Evolutionary conservation across 2,329 filamentous ascomycete genomes (phyloP).

Genomic region (Aspergillus thermomutatus): DNA sequence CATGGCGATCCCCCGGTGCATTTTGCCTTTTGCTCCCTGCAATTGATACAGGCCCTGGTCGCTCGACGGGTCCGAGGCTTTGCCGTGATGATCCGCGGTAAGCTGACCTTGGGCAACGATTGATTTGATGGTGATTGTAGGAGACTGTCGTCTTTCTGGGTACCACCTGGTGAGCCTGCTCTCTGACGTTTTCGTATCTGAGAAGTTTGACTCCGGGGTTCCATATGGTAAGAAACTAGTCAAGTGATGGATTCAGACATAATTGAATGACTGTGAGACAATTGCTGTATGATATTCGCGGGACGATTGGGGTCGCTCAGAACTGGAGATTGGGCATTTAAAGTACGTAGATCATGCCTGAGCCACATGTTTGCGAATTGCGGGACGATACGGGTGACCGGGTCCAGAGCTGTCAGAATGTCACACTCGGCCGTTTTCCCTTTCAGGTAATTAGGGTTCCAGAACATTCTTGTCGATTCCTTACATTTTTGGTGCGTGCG

Average conservation of each 20-base stretch:
- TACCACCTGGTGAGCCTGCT: neutral
- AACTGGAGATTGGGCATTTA: neutral
- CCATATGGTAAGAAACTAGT: neutral
- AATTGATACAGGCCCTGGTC: neutral
- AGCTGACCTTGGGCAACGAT: neutral
- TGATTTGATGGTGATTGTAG: neutral
- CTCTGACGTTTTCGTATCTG: neutral
- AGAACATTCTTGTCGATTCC: neutral
- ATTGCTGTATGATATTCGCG: neutral
- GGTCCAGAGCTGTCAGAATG: neutral
- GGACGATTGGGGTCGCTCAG: neutral
- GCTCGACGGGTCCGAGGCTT: neutral
- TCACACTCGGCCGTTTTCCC: neutral
- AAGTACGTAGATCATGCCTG: neutral
- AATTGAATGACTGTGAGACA: neutral
- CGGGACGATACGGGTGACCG: no score
- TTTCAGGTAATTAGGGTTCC: neutral
- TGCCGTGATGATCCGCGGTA: neutral
- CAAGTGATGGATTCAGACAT: neutral
- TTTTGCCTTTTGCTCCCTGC: neutral
- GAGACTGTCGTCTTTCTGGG: neutral
- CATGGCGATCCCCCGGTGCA: neutral
- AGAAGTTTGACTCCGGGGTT: neutral
- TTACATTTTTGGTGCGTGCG: neutral
- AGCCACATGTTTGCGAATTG: neutral